Conservation (phyloP, 345 rosid species). For the Lepidium sativum region DNA sequence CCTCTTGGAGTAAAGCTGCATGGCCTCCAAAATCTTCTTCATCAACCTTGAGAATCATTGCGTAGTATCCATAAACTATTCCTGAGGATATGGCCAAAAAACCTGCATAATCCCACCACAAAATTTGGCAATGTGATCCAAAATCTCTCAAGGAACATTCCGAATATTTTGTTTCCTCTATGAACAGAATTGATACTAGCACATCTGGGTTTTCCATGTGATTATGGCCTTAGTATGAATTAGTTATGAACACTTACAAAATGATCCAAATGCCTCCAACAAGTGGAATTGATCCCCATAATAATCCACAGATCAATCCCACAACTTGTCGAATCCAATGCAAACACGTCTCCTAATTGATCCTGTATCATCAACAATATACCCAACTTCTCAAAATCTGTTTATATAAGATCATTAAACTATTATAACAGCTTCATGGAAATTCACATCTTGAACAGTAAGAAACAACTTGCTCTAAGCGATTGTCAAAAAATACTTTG, state of each 20-base stretch:
- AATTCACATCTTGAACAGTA: background rate
- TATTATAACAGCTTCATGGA: background rate
- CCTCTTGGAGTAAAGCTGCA: conserved; percentile 88
- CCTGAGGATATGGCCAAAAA: conserved; percentile 63
- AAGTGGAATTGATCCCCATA: conserved; percentile 82
- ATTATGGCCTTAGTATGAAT: background rate
- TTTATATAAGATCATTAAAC: too few species aligned
- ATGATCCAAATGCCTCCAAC: conserved; percentile 87
- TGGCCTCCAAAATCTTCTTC: conserved; percentile 98
- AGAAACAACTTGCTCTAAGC: background rate
- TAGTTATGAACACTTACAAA: conserved; percentile 42
- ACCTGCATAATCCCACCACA: conserved; percentile 36
- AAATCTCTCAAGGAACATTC: background rate
- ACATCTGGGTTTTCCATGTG: too few species aligned
- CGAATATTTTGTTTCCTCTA: background rate
- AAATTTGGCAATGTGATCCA: background rate
- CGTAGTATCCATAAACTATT: conserved; percentile 72
- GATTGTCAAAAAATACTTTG: too few species aligned
- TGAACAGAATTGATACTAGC: background rate
- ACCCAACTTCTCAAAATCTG: background rate
- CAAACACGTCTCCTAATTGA: conserved; percentile 94
- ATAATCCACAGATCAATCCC: conserved; percentile 68
- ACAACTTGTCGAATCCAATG: conserved; percentile 93
- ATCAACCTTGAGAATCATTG: conserved; percentile 70
- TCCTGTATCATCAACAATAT: conserved; percentile 42